Evolutionary conservation across 2,329 filamentous ascomycete species (phyloP).

Genomic region (Botryosphaeria dothidea): DNA sequence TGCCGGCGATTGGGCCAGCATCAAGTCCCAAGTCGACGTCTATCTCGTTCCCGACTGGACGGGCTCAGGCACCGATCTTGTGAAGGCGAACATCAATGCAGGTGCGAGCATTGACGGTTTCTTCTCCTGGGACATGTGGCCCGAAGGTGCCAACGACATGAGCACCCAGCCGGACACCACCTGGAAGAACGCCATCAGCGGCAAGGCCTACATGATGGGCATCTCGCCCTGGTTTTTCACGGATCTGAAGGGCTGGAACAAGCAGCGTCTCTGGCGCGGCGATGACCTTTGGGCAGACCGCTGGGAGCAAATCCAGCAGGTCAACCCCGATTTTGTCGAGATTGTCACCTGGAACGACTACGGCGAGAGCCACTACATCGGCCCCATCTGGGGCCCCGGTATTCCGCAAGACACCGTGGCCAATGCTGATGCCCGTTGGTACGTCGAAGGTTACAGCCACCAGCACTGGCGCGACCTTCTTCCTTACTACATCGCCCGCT

Average conservation of each 20-base stretch:
- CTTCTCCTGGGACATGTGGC: slow-evolving; percentile 55
- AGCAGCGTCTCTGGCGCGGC: slow-evolving; percentile 66
- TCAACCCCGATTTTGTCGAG: slow-evolving; percentile 51
- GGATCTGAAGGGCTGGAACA: slow-evolving; percentile 56
- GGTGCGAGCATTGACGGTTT: slow-evolving; percentile 43
- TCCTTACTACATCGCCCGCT: slow-evolving; percentile 53
- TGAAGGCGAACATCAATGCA: slow-evolving; percentile 37
- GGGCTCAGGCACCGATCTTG: slow-evolving; percentile 40
- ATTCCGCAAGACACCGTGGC: slow-evolving; percentile 46
- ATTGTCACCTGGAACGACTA: slow-evolving; percentile 63
- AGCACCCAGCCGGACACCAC: slow-evolving; percentile 44
- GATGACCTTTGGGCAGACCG: slow-evolving; percentile 61
- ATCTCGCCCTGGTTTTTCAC: slow-evolving; percentile 58
- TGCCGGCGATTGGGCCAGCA: slow-evolving; percentile 45
- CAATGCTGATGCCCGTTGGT: slow-evolving; percentile 51
- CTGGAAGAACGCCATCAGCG: slow-evolving; percentile 39
- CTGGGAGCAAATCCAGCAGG: slow-evolving; percentile 25
- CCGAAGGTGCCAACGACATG: slow-evolving; percentile 51
- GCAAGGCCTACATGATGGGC: slow-evolving; percentile 47
- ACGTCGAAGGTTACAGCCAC: slow-evolving; percentile 52
- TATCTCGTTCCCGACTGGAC: slow-evolving; percentile 48
- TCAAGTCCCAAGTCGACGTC: slow-evolving; percentile 34
- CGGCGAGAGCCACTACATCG: slow-evolving; percentile 59
- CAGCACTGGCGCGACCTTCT: slow-evolving; percentile 52
- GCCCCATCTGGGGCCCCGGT: slow-evolving; percentile 48